Base-by-base conservation (phyloP, 2,329 filamentous ascomycete genomes). In the Trichoderma harzianum region DNA sequence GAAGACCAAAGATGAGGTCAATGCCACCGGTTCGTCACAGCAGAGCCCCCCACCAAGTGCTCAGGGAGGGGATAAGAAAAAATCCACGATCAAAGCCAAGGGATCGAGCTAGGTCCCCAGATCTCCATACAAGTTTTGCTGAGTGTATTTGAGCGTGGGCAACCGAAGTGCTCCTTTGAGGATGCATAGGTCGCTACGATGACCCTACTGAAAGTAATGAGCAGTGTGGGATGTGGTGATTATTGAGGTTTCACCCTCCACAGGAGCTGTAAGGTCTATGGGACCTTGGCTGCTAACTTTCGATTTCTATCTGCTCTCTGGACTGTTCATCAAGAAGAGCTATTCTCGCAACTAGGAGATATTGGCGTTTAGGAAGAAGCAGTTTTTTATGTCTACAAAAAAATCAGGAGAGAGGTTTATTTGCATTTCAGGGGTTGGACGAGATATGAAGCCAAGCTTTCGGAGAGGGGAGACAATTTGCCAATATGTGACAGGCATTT, bases 1-100 rank as follows among this genome's bases (percentile, higher is more conserved):
- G 72, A 81, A 78, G 74, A 72, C 74, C 69, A 81, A 79, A 73
- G 77, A 76, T 10, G 78, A 78, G 70, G 71, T 74, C 18, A 69
- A 72, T 16, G 66, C 60, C 14, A 69, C 60, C 12, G 62, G 67
- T 16, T 70, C 74, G 2, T 72, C 71, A 4, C 73, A 73, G 21
- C 75, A 75, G 66, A 75, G 72, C 55, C 73, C 74, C 16, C 70
- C 75, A 12, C 70, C 75, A n/a, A 76, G 75, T 47, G 73, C 73
- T 21, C 76, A 77, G 51, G 34, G 67, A 0, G 55, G 63, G 6
- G 55, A 61, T 24, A 74, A 74, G 71, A 73, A 55, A 26, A 72
- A 64, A n/a, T 26, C 60, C 32, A 39, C 34, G 10, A 28, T 43
- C 14, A 71, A 68, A 34, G 51, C 26, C n/a, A 36, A 21, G 24